Percentiles rank a stretch among this genome's conserved stretches.
These are phyloP conservation scores for Trypanosoma avium DNA, from an alignment of 208 protist species.

Conservation along the genomic window DNA sequence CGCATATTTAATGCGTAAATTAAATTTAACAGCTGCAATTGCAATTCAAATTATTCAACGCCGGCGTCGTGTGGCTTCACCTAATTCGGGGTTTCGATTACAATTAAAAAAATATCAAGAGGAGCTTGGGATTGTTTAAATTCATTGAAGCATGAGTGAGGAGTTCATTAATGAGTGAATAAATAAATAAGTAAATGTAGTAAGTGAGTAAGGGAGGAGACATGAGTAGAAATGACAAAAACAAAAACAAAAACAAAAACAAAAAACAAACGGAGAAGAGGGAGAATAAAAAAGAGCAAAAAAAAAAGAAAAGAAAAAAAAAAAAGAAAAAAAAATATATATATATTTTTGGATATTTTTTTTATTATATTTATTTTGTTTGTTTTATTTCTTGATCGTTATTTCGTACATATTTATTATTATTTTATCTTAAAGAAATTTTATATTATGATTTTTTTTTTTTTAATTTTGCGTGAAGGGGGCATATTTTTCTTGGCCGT, in stretches of 20 bases:
- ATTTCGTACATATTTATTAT: too few relatives aligned
- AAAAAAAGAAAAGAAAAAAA: conserved; percentile 10
- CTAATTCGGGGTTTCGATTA: conserved; percentile 65
- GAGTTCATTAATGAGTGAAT: not conserved
- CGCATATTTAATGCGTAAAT: conserved; percentile 76
- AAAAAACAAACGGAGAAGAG: not conserved
- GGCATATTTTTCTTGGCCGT: too few relatives aligned
- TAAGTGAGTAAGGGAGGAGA: not conserved
- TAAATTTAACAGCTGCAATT: conserved; percentile 42
- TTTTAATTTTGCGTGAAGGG: too few relatives aligned
- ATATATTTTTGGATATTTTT: not conserved
- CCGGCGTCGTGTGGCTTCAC: conserved; percentile 47
- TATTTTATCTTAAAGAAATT: too few relatives aligned
- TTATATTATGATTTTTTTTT: too few relatives aligned
- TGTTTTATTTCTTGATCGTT: too few relatives aligned
- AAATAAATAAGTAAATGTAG: conserved; percentile 15
- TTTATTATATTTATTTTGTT: too few relatives aligned
- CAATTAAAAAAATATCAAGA: conserved; percentile 52
- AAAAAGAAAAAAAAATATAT: conserved; percentile 7
- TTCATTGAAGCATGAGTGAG: not conserved
- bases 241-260: not conserved
- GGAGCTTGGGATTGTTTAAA: conserved; percentile 7
- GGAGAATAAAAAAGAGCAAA: conserved; percentile 7
- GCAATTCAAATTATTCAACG: conserved; percentile 57
- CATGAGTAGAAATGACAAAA: conserved; percentile 25